These are phyloP conservation scores for Aechmea fasciata DNA, from an alignment of 176 grass and related monocot genomes.

Conservation along the genomic window DNA sequence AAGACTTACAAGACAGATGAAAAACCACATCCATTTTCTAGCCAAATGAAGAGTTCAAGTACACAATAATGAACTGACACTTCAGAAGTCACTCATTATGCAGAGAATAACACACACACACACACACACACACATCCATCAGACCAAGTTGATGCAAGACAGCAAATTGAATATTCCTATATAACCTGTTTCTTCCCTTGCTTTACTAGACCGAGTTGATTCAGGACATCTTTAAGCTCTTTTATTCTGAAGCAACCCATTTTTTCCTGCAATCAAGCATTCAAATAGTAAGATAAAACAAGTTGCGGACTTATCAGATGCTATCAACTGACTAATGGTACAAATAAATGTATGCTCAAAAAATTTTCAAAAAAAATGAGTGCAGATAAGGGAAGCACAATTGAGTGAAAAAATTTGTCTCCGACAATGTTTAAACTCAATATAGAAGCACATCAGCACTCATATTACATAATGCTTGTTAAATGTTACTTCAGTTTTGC, in stretches of 20 bases:
- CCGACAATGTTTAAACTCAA: background rate
- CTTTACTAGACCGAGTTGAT: slow-evolving; percentile 60
- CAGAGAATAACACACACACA: too few species aligned
- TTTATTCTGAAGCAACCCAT: slow-evolving; percentile 60
- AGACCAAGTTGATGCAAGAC: background rate
- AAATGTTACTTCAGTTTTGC: background rate
- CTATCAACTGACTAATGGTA: background rate
- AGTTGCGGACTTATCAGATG: background rate
- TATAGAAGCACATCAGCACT: background rate
- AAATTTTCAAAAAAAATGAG: too few species aligned
- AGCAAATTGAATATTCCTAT: background rate
- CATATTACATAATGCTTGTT: background rate
- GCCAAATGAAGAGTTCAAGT: too few species aligned
- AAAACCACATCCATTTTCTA: background rate
- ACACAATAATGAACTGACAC: too few species aligned
- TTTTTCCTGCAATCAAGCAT: slow-evolving; percentile 36
- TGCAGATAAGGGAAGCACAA: background rate
- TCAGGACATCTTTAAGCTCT: slow-evolving; percentile 82
- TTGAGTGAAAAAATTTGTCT: background rate
- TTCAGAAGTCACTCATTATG: too few species aligned
- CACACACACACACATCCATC: background rate
- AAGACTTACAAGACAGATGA: slow-evolving; percentile 6
- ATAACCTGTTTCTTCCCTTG: slow-evolving; percentile 86
- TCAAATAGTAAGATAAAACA: background rate
- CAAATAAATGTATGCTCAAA: background rate